A percentile compares a stretch with the other conserved stretches of the same genome.
Evolutionary conservation across 805 yeast species (phyloP).

Genomic region (Priceomyces castillae): DNA sequence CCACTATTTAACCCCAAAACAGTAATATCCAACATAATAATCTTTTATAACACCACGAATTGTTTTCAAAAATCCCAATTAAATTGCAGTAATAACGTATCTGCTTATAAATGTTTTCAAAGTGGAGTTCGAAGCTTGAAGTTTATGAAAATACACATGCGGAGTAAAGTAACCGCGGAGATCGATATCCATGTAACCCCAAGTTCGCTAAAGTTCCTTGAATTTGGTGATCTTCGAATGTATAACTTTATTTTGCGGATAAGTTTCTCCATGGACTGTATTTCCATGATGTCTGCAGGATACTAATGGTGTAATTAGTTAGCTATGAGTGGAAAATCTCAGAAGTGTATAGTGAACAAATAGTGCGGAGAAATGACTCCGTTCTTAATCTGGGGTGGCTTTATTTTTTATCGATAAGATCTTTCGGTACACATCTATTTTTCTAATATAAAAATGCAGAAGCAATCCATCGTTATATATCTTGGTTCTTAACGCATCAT

Average conservation of each 20-base stretch:
- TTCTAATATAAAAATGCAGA: background rate
- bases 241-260: no score
- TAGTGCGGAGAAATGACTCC: background rate
- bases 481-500: no score
- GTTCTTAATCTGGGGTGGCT: background rate
- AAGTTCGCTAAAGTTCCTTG: no score
- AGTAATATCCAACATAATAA: slow-evolving; percentile 6
- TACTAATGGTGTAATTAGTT: background rate
- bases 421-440: background rate
- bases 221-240: no score
- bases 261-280: background rate
- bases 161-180: no score
- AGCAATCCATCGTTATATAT: no score
- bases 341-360: background rate
- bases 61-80: no score
- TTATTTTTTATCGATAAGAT: background rate
- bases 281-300: background rate
- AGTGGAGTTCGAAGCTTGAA: no score
- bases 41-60: background rate
- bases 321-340: background rate
- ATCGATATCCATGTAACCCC: no score
- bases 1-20: slow-evolving; percentile 13
- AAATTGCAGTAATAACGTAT: no score
- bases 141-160: no score
- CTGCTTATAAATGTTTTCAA: no score